These are phyloP conservation scores for Auxenochlorella protothecoides DNA, from an alignment of 139 green algal genomes.

Conservation along the genomic window DNA sequence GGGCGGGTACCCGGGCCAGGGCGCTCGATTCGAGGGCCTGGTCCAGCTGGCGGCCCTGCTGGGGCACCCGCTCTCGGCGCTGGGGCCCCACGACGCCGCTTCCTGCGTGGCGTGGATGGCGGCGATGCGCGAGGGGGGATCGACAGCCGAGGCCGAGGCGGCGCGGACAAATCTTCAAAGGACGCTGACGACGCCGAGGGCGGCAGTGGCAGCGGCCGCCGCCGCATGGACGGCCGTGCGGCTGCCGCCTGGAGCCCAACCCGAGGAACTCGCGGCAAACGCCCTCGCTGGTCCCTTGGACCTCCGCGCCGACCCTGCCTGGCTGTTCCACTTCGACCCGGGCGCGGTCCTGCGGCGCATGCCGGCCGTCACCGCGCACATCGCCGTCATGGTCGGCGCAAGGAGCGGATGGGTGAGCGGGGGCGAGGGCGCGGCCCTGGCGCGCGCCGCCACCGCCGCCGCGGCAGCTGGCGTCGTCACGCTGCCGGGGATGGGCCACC, in stretches of 20 bases:
- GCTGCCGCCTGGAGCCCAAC: too few relatives aligned
- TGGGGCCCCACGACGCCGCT: background rate
- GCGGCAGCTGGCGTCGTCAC: background rate
- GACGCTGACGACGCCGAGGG: background rate
- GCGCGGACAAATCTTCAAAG: background rate
- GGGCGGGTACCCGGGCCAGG: slow-evolving; percentile 5
- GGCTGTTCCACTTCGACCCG: slow-evolving; percentile 20
- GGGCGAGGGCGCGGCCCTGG: background rate
- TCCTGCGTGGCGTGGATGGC: background rate
- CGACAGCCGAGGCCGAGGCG: background rate
- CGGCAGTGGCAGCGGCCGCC: background rate
- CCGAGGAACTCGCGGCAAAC: background rate
- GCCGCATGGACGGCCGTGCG: too few relatives aligned
- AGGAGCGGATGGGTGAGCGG: background rate
- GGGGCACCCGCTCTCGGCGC: slow-evolving; percentile 7
- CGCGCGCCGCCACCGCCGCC: slow-evolving; percentile 1
- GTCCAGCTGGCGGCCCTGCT: slow-evolving; percentile 16
- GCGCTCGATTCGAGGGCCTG: background rate
- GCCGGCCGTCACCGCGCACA: slow-evolving; percentile 5
- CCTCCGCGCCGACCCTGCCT: slow-evolving; percentile 12
- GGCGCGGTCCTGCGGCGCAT: slow-evolving; percentile 2
- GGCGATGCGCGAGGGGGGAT: background rate
- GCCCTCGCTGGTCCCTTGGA: background rate
- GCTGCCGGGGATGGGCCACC: background rate
- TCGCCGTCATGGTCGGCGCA: slow-evolving; percentile 13